Conservation (phyloP, 192 early-diverging fungal species). For the Coemansia sp. region DNA sequence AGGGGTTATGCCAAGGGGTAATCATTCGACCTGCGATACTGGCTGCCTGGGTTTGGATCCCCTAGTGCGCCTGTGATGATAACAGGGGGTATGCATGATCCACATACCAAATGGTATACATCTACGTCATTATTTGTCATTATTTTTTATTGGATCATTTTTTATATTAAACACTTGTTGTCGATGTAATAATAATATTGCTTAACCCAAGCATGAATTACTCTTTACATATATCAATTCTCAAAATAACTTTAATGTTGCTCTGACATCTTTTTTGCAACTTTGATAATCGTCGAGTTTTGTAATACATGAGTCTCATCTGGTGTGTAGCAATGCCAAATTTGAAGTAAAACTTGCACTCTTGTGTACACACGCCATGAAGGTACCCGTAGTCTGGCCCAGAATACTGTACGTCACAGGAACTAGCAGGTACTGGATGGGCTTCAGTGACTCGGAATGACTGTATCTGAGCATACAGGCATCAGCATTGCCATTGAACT, state of each 20-base stretch:
- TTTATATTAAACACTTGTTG: too few species aligned
- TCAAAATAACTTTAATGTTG: constrained; percentile 35
- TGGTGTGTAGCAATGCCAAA: constrained; percentile 55
- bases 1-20: too few species aligned
- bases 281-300: constrained; percentile 24
- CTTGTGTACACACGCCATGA: constrained; percentile 54
- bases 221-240: constrained; percentile 20
- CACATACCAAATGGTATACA: too few species aligned
- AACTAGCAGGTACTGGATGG: constrained; percentile 31
- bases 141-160: too few species aligned
- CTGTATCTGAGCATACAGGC: not conserved
- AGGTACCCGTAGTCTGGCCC: constrained; percentile 58
- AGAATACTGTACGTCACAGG: constrained; percentile 40
- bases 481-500: not conserved
- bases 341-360: constrained; percentile 51
- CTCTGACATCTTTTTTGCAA: constrained; percentile 38
- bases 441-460: constrained; percentile 40
- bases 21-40: too few species aligned
- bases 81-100: too few species aligned
- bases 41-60: too few species aligned
- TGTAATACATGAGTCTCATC: constrained; percentile 42
- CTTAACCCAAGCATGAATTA: too few species aligned
- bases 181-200: too few species aligned
- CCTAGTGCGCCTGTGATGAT: too few species aligned
- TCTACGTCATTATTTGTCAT: too few species aligned